Evolutionary conservation across 2,329 filamentous ascomycete species (phyloP).

Genomic region (Colletotrichum sp.): DNA sequence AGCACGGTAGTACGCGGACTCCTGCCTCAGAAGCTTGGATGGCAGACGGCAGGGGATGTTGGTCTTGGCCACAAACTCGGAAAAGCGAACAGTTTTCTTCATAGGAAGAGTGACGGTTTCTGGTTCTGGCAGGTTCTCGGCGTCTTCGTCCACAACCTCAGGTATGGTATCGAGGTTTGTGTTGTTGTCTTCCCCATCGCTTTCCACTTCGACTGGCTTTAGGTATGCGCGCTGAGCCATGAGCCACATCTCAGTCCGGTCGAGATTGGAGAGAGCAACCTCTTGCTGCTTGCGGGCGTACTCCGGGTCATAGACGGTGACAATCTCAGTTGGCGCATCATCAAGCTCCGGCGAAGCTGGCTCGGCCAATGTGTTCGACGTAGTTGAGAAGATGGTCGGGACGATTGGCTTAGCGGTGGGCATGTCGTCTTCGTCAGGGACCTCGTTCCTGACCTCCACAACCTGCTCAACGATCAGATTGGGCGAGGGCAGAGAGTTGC

Average conservation of each 20-base stretch:
- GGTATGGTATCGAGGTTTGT: constrained; percentile 38
- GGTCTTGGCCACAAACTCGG: constrained; percentile 53
- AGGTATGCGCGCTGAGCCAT: constrained; percentile 81
- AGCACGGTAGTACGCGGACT: constrained; percentile 86
- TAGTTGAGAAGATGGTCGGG: constrained; percentile 29
- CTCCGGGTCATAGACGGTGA: constrained; percentile 74
- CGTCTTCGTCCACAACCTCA: constrained; percentile 35
- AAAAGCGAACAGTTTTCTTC: constrained; percentile 82
- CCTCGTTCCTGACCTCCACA: constrained; percentile 60
- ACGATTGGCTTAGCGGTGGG: constrained; percentile 65
- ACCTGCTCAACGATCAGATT: constrained; percentile 68
- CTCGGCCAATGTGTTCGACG: constrained; percentile 34
- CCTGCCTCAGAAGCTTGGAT: constrained; percentile 58
- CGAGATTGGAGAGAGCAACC: constrained; percentile 74
- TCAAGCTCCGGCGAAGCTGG: constrained; percentile 53
- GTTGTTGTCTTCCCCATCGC: constrained; percentile 23
- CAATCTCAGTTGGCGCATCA: constrained; percentile 67
- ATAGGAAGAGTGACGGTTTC: constrained; percentile 33
- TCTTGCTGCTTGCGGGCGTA: constrained; percentile 78
- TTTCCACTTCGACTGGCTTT: constrained; percentile 63
- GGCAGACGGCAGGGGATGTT: constrained; percentile 56
- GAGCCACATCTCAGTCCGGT: constrained; percentile 88
- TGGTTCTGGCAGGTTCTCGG: constrained; percentile 31
- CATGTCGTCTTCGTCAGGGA: constrained; percentile 64
- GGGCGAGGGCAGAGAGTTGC: constrained; percentile 32